Conservation (phyloP, 305 asterid species). For the Solanum hybrid region DNA sequence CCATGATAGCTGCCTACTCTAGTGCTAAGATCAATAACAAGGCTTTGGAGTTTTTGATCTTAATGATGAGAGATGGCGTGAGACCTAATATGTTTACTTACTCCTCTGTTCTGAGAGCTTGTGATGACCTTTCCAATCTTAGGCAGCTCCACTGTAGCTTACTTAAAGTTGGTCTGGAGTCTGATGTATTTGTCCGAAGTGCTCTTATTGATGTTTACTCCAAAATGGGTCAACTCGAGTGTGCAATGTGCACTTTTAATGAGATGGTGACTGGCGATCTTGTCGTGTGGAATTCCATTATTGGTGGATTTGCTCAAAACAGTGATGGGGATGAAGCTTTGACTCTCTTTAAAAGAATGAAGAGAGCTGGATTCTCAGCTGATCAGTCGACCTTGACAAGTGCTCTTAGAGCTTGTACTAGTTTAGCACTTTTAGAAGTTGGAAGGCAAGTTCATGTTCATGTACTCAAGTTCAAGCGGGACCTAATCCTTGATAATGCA, state of each 20-base stretch:
- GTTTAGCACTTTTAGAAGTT: conserved; percentile 57
- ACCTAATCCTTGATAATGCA: conserved; percentile 62
- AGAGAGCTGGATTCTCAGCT: conserved; percentile 42
- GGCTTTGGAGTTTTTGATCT: conserved; percentile 47
- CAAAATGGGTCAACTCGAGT: conserved; percentile 40
- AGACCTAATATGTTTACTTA: conserved; percentile 66
- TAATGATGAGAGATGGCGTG: conserved; percentile 65
- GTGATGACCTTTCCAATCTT: conserved; percentile 31
- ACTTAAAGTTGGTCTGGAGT: conserved; percentile 58
- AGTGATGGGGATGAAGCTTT: conserved; percentile 56
- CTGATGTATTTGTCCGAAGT: conserved; percentile 66
- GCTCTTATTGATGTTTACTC: conserved; percentile 58
- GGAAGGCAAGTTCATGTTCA: conserved; percentile 78
- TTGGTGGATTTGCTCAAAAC: conserved; percentile 76
- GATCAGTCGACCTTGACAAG: conserved; percentile 63
- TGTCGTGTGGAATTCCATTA: conserved; percentile 72
- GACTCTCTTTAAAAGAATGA: conserved; percentile 58
- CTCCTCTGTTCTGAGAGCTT: conserved; percentile 69
- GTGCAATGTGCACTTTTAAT: conserved; percentile 34
- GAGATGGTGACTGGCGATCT: conserved; percentile 58
- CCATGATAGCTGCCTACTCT: conserved; percentile 60
- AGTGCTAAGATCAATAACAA: conserved; percentile 22
- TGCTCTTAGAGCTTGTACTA: conserved; percentile 64
- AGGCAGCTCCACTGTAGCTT: conserved; percentile 47
- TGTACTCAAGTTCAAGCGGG: conserved; percentile 49